Conservation (phyloP, 495 filamentous ascomycete genomes). For the Hypoxylon fragiforme region DNA sequence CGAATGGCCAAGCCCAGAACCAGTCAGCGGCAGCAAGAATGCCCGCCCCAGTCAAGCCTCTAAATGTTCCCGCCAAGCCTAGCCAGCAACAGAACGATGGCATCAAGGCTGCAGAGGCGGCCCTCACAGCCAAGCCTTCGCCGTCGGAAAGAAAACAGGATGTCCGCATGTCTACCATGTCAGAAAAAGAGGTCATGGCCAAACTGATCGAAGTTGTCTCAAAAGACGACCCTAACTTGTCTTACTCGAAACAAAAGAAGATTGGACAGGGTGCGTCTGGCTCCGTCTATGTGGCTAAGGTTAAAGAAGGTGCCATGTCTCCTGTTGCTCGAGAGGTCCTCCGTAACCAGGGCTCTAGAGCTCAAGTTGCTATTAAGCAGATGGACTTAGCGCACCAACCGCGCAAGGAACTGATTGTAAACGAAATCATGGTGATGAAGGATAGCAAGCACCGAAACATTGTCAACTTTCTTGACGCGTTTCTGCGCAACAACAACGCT, state of each 20-base stretch:
- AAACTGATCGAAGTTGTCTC: slow-evolving; percentile 91
- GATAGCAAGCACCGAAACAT: slow-evolving; percentile 97
- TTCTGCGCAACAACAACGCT: slow-evolving; percentile 86
- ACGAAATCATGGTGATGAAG: slow-evolving; percentile 99
- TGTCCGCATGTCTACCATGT: slow-evolving; percentile 97
- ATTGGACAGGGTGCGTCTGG: slow-evolving; percentile 98
- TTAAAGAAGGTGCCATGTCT: slow-evolving; percentile 74
- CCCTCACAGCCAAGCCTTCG: slow-evolving; percentile 72
- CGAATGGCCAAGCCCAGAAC: slow-evolving; percentile 45
- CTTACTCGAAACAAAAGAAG: slow-evolving; percentile 98
- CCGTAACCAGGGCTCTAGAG: slow-evolving; percentile 67
- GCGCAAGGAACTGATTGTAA: slow-evolving; percentile 97
- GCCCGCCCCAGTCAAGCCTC: slow-evolving; percentile 79
- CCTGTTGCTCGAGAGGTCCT: slow-evolving; percentile 67
- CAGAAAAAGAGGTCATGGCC: slow-evolving; percentile 94
- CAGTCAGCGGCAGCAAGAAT: slow-evolving; percentile 59
- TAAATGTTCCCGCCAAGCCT: slow-evolving; percentile 87
- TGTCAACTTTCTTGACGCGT: slow-evolving; percentile 97
- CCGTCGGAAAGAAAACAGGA: slow-evolving; percentile 72
- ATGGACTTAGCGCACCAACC: slow-evolving; percentile 99
- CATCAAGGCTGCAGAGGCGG: slow-evolving; percentile 79
- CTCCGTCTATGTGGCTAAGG: slow-evolving; percentile 95
- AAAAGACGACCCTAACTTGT: slow-evolving; percentile 84
- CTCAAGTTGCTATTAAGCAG: slow-evolving; percentile 96
- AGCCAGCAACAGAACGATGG: slow-evolving; percentile 59